Conservation (phyloP, 352 stramenopile genomes). For the Phytophthora quininea region DNA sequence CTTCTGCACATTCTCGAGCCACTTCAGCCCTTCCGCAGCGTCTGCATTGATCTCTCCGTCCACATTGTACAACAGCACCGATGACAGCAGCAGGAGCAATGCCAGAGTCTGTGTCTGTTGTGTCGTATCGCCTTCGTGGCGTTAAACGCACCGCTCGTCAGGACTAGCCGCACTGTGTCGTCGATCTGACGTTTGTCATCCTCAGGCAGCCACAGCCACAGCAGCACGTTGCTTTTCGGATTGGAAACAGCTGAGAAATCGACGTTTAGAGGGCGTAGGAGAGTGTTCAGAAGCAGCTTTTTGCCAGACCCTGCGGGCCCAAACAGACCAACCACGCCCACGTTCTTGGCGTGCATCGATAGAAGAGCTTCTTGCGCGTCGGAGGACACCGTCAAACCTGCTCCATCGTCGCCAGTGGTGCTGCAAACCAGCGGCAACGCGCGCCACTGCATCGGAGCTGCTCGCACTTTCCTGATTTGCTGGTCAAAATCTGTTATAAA, state of each 20-base stretch:
- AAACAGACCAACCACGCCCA: constrained; percentile 55
- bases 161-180: constrained; percentile 22
- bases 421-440: constrained; percentile 47
- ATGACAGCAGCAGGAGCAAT: constrained; percentile 67
- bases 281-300: constrained; percentile 51
- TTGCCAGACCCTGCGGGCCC: constrained; percentile 47
- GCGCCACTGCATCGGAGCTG: constrained; percentile 38
- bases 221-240: constrained; percentile 29
- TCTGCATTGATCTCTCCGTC: constrained; percentile 57
- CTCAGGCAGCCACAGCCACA: constrained; percentile 53
- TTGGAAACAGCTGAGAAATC: constrained; percentile 22
- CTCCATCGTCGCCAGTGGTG: neutral
- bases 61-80: constrained; percentile 61
- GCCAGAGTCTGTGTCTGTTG: constrained; percentile 28
- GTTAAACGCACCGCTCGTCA: constrained; percentile 21
- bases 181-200: neutral
- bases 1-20: constrained; percentile 45
- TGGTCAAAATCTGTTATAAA: constrained; percentile 17
- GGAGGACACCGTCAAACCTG: constrained; percentile 18
- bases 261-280: constrained; percentile 38
- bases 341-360: constrained; percentile 16
- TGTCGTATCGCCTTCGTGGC: constrained; percentile 17
- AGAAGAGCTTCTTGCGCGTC: constrained; percentile 34
- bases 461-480: constrained; percentile 22
- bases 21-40: constrained; percentile 53